phyloP scores from a whole-genome alignment of 2,329 filamentous ascomycete genomes.

The Penicillium olsonii region DNA sequence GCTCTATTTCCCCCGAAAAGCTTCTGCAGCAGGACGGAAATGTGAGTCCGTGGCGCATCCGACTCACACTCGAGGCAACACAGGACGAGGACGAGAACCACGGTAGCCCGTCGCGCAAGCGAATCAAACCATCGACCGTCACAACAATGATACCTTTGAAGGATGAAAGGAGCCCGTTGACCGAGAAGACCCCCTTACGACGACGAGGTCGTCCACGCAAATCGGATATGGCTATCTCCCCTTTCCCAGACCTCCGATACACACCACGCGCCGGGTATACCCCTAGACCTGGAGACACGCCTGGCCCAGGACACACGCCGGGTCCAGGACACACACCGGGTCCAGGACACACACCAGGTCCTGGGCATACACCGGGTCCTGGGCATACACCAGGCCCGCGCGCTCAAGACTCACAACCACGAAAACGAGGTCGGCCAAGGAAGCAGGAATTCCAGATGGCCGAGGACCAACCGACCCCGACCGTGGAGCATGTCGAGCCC shows the following conservation, averaged over 20 bases:
- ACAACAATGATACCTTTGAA: constrained; percentile 48
- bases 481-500: constrained; percentile 7
- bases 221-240: constrained; percentile 41
- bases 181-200: constrained; percentile 42
- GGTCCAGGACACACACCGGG: not conserved
- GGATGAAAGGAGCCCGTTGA: constrained; percentile 31
- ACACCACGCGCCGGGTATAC: constrained; percentile 22
- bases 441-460: constrained; percentile 19
- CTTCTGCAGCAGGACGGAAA: constrained; percentile 38
- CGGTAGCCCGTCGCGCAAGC: constrained; percentile 34
- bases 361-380: constrained; percentile 34
- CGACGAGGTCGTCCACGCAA: constrained; percentile 47
- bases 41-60: constrained; percentile 51
- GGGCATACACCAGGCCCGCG: constrained; percentile 30
- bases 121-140: constrained; percentile 32
- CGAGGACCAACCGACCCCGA: constrained; percentile 20
- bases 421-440: constrained; percentile 40
- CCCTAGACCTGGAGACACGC: constrained; percentile 27
- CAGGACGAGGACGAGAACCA: constrained; percentile 43
- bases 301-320: not conserved
- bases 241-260: constrained; percentile 31
- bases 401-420: constrained; percentile 32
- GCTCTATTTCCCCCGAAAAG: constrained; percentile 42
- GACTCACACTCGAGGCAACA: constrained; percentile 50
- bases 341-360: constrained; percentile 1